Conservation (phyloP, 2,329 filamentous ascomycete genomes). For the Cytospora mali region DNA sequence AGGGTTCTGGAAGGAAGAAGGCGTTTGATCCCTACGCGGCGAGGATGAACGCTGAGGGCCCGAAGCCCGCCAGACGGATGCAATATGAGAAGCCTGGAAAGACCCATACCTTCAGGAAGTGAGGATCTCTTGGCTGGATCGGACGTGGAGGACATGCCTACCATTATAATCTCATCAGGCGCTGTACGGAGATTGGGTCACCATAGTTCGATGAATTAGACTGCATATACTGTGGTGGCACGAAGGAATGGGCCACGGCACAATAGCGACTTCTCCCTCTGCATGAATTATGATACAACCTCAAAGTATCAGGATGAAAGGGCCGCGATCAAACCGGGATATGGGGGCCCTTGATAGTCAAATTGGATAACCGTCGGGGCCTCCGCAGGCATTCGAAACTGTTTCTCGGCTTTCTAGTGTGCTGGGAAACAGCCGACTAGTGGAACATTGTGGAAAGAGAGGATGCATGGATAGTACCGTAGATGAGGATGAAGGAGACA, state of each 20-base stretch:
- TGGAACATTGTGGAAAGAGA: neutral
- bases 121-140: constrained; percentile 2
- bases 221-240: neutral
- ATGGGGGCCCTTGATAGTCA: neutral
- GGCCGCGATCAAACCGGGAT: neutral
- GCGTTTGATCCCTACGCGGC: constrained; percentile 39
- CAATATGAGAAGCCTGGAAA: constrained; percentile 39
- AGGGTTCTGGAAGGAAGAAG: constrained; percentile 34
- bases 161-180: neutral
- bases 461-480: neutral
- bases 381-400: neutral
- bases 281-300: neutral
- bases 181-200: neutral
- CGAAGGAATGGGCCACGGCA: neutral
- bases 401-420: neutral
- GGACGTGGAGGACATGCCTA: too few relatives aligned
- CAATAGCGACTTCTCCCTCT: neutral
- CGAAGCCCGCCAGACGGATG: constrained; percentile 37
- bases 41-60: constrained; percentile 36
- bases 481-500: neutral
- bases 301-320: neutral
- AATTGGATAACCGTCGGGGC: neutral
- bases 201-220: neutral
- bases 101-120: constrained; percentile 47
- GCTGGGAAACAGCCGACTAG: neutral